Base-by-base conservation (phyloP, 148 eudicot species). In the Vaccinium vitisidaea region DNA sequence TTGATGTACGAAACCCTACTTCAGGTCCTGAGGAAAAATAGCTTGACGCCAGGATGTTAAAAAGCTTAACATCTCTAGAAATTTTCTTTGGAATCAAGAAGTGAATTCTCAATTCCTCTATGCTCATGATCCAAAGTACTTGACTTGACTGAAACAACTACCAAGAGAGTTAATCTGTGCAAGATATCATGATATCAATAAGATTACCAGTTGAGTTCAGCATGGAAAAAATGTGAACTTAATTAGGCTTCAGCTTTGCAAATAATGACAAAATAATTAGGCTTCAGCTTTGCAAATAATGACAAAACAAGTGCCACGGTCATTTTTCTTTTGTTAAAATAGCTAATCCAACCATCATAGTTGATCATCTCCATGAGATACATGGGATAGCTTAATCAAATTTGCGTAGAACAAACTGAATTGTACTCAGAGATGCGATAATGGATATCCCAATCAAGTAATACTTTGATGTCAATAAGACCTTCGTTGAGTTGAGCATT, bases 401-500 rank as follows among this genome's bases (percentile, higher is more conserved):
- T 27, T 16, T 81, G 30, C 65, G 12, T 65, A 15, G 21, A 71
- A 18, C 1, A n/a, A 10, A 13, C n/a, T 19, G 52, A 30, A 59
- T 11, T 11, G 49, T 73, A 65, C 16, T 1, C 9, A 74, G 21
- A 12, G n/a, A 73, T 49, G 39, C 48, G 21, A 83, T 10, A 15
- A 32, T 19, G 10, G 39, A 71, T 53, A 74, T 54, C 30, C 79
- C n/a, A 74, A 73, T 10, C 32, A 82, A 71, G 46, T 32, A 71
- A 71, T 53, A 53, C 56, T 82, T 82, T 19, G 21, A 74, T 55
- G 36, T 54, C 53, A 36, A 19, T 61, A 53, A 82, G 53, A 48
- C n/a, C 43, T 10, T 59, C 49, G n/a, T 43, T 43, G 15, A 43
- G 9, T 75, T 75, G 54, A 43, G 27, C 55, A 15, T 75, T 75